Conservation (phyloP, 2,329 filamentous ascomycete species). For the Aspergillus oerlinghausenensis region DNA sequence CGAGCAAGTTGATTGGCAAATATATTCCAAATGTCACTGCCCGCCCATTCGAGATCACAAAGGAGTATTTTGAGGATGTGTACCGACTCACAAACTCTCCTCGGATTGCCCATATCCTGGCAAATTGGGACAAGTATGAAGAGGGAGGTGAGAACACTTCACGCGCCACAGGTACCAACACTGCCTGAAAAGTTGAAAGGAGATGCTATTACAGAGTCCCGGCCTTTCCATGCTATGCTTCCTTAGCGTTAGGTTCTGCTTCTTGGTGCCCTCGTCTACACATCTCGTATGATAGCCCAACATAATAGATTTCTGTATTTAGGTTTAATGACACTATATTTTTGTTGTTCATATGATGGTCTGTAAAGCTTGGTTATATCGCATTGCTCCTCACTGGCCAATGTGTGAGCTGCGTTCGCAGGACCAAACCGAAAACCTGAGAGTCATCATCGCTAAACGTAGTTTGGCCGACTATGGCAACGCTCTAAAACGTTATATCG, state of each 20-base stretch:
- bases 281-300: neutral
- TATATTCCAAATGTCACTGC: constrained; percentile 99
- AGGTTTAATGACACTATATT: neutral
- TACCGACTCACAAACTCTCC: constrained; percentile 84
- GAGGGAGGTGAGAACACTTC: constrained; percentile 28
- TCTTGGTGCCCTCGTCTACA: neutral
- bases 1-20: constrained; percentile 92
- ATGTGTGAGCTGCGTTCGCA: too few species aligned
- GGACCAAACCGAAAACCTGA: too few species aligned
- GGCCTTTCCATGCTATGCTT: constrained; percentile 4
- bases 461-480: neutral
- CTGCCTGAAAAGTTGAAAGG: constrained; percentile 1
- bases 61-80: constrained; percentile 99
- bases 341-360: neutral
- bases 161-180: constrained; percentile 15
- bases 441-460: neutral
- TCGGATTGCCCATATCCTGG: constrained; percentile 54
- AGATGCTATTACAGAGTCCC: constrained; percentile 1
- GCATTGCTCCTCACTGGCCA: too few species aligned
- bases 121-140: constrained; percentile 77
- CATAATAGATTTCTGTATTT: neutral
- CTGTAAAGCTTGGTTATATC: too few species aligned
- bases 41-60: constrained; percentile 88
- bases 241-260: neutral
- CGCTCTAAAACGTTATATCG: neutral